These are phyloP conservation scores for Colletotrichum eleusines DNA, from an alignment of 2,329 filamentous ascomycete genomes.

Conservation along the genomic window DNA sequence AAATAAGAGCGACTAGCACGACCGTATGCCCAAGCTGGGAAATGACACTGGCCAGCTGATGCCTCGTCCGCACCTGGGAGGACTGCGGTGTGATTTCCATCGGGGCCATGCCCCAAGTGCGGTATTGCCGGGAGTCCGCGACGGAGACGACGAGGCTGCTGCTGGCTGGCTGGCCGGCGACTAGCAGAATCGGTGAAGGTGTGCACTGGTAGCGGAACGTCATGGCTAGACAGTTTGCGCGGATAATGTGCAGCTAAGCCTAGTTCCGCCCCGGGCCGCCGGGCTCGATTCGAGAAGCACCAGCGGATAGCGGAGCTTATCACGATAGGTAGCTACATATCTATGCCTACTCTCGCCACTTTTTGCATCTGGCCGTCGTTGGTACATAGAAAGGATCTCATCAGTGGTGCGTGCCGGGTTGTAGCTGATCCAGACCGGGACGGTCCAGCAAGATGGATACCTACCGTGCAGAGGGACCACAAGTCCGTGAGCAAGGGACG, in stretches of 20 bases:
- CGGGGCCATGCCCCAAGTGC: slow-evolving; percentile 19
- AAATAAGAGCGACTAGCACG: slow-evolving; percentile 23
- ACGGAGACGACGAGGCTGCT: slow-evolving; percentile 24
- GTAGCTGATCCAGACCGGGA: slow-evolving; percentile 25
- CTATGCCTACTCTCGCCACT: neutral
- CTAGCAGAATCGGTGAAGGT: slow-evolving; percentile 24
- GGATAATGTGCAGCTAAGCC: slow-evolving; percentile 6
- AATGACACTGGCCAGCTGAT: slow-evolving; percentile 15
- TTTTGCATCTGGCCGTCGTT: slow-evolving; percentile 12
- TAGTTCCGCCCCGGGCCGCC: slow-evolving; percentile 13
- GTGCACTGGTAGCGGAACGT: no score
- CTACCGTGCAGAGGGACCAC: slow-evolving; percentile 20
- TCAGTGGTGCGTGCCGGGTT: slow-evolving; percentile 9
- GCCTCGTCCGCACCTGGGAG: slow-evolving; percentile 31
- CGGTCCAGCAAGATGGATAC: slow-evolving; percentile 6
- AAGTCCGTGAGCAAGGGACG: slow-evolving; percentile 7
- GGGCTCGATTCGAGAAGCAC: slow-evolving; percentile 17
- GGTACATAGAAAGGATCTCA: neutral
- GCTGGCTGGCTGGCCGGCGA: neutral
- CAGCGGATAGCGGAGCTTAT: slow-evolving; percentile 35
- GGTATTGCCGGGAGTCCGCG: slow-evolving; percentile 15
- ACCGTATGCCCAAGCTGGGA: neutral
- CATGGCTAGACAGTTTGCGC: neutral
- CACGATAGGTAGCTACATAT: no score
- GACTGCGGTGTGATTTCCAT: slow-evolving; percentile 32